phyloP scores from a whole-genome alignment of 1,284 basidiomycete genomes.

The Cystobasidium slooffiae region DNA sequence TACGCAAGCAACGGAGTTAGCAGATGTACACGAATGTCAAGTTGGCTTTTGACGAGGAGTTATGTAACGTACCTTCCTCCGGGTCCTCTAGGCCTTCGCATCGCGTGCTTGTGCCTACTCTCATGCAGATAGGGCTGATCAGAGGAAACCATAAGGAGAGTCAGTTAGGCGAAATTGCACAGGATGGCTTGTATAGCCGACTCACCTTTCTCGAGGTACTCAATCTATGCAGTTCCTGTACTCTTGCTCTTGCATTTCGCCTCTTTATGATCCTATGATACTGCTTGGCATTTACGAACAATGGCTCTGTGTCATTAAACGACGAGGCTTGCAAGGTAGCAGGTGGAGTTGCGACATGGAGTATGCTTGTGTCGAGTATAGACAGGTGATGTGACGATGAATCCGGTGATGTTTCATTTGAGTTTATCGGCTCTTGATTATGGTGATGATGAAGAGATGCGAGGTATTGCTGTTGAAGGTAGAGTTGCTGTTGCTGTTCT shows the following conservation, averaged over 20 bases:
- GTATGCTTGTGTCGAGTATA: not conserved
- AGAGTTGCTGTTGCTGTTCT: constrained; percentile 8
- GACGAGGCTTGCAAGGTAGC: not conserved
- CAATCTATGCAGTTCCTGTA: constrained; percentile 88
- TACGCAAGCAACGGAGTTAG: not conserved
- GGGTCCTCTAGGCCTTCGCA: constrained; percentile 92
- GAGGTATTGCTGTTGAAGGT: constrained; percentile 4
- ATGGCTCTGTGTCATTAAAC: constrained; percentile 77
- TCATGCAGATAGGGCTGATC: constrained; percentile 92
- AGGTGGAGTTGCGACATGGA: not conserved
- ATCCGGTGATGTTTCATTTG: constrained; percentile 6
- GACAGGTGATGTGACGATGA: constrained; percentile 2
- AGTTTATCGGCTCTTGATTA: constrained; percentile 16
- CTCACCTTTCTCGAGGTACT: constrained; percentile 86
- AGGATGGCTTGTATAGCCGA: not conserved
- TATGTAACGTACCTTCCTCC: constrained; percentile 74
- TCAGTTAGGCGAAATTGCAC: not conserved
- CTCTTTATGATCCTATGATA: constrained; percentile 95
- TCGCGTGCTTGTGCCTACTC: constrained; percentile 95
- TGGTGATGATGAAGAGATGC: not conserved
- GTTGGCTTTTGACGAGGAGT: too few relatives aligned
- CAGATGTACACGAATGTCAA: too few relatives aligned
- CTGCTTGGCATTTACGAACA: constrained; percentile 97
- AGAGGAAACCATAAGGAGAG: not conserved
- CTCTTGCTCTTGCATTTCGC: constrained; percentile 78